Evolutionary conservation across 768 basidiomycete genomes (phyloP).

Genomic region (Hygrocybe punicea): DNA sequence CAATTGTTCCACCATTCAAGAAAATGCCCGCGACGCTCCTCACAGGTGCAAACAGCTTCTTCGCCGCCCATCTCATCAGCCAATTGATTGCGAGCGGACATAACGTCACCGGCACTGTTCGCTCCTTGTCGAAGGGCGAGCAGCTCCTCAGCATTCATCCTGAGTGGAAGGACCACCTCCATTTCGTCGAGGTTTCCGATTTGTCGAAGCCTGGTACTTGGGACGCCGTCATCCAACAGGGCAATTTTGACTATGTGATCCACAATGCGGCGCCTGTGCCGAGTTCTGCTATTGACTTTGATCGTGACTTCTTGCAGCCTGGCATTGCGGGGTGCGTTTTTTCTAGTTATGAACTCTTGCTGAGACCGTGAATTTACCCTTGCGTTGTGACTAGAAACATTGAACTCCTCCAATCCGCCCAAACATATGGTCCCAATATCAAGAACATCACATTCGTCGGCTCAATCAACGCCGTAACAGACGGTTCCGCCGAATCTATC

Average conservation of each 20-base stretch:
- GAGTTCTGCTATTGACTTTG: not conserved
- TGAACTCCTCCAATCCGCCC: not conserved
- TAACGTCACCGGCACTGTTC: not conserved
- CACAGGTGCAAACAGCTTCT: not conserved
- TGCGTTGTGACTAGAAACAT: no score
- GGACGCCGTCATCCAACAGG: not conserved
- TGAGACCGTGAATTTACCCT: not conserved
- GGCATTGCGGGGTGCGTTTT: not conserved
- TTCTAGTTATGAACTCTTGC: not conserved
- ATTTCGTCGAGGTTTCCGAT: not conserved
- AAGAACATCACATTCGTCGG: constrained; percentile 2
- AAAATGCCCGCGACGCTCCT: not conserved
- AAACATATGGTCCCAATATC: not conserved
- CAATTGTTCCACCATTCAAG: not conserved
- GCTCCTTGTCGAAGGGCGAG: not conserved
- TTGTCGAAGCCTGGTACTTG: not conserved
- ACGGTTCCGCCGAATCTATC: not conserved
- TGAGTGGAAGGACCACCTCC: not conserved
- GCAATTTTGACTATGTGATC: constrained; percentile 2
- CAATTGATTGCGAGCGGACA: not conserved
- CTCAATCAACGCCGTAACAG: not conserved
- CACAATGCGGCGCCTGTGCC: constrained; percentile 1
- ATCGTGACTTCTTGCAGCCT: not conserved
- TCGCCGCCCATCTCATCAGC: not conserved
- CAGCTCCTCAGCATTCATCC: not conserved